Percentiles rank a stretch among this genome's conserved stretches.
Conservation (phyloP, 2,329 filamentous ascomycete species). For the Ophiocordyceps robertsii region DNA sequence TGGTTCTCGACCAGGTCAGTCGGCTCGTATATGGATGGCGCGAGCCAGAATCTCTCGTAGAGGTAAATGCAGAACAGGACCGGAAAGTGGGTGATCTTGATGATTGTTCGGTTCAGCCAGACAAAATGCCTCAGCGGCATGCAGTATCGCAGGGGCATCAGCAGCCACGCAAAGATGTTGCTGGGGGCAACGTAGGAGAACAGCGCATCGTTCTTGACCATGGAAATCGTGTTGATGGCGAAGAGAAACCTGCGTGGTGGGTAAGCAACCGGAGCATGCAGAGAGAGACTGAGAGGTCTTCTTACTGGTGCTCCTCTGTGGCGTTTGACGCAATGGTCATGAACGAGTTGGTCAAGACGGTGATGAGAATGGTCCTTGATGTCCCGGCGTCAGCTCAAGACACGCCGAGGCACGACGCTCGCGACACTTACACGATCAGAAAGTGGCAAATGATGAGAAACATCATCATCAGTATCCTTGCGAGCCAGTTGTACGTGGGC, state of each 20-base stretch:
- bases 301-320: constrained; percentile 71
- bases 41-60: constrained; percentile 73
- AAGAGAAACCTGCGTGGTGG: constrained; percentile 55
- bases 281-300: neutral
- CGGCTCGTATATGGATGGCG: constrained; percentile 63
- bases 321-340: constrained; percentile 91
- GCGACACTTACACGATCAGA: constrained; percentile 53
- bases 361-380: constrained; percentile 70
- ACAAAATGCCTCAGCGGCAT: constrained; percentile 75
- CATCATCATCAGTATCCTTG: constrained; percentile 59
- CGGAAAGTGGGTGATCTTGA: constrained; percentile 83
- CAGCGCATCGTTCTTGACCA: constrained; percentile 94
- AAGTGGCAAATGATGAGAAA: constrained; percentile 96
- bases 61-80: constrained; percentile 75
- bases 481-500: constrained; percentile 63
- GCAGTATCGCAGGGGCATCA: constrained; percentile 69
- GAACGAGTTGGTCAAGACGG: constrained; percentile 92
- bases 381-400: neutral
- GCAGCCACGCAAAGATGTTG: constrained; percentile 81
- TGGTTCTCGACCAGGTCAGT: constrained; percentile 73
- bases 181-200: constrained; percentile 89
- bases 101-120: constrained; percentile 74
- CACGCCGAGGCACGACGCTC: neutral
- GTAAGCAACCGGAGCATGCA: constrained; percentile 2
- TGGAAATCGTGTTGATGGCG: constrained; percentile 91